Evolutionary conservation across 2,329 filamentous ascomycete species (phyloP).

Genomic region (Rasamsonia emersonii): DNA sequence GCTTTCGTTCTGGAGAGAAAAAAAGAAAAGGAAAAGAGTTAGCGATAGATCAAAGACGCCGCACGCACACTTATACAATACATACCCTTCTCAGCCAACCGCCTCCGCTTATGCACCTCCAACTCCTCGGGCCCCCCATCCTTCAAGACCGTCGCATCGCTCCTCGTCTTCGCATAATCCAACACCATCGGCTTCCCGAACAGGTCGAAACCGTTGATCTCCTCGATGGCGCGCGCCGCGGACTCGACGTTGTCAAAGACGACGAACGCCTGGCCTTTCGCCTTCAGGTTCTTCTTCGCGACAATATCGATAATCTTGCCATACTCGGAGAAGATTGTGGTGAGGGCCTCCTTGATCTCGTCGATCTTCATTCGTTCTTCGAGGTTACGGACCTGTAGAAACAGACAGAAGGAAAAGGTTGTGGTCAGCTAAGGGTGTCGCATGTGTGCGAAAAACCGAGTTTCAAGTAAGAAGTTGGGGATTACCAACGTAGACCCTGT

Average conservation of each 20-base stretch:
- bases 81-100: conserved; percentile 81
- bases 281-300: conserved; percentile 80
- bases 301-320: conserved; percentile 77
- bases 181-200: conserved; percentile 87
- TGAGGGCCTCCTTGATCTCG: conserved; percentile 62
- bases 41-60: conserved; percentile 9
- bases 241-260: conserved; percentile 77
- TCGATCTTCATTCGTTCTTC: conserved; percentile 86
- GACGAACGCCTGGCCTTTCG: conserved; percentile 91
- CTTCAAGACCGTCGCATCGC: conserved; percentile 75
- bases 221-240: conserved; percentile 74
- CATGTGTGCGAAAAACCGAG: conserved; percentile 7
- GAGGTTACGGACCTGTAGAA: conserved; percentile 60
- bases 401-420: not conserved
- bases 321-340: conserved; percentile 77
- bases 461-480: no score
- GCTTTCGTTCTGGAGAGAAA: conserved; percentile 55
- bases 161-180: conserved; percentile 70
- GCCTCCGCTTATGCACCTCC: conserved; percentile 74
- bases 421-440: conserved; percentile 8
- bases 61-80: conserved; percentile 1
- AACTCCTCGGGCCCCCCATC: conserved; percentile 71
- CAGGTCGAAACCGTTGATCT: conserved; percentile 84
- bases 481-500: conserved; percentile 33
- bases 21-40: conserved; percentile 1